Evolutionary conservation across 495 filamentous ascomycete species (phyloP).

Genomic region (Beverwykella pulmonaria): DNA sequence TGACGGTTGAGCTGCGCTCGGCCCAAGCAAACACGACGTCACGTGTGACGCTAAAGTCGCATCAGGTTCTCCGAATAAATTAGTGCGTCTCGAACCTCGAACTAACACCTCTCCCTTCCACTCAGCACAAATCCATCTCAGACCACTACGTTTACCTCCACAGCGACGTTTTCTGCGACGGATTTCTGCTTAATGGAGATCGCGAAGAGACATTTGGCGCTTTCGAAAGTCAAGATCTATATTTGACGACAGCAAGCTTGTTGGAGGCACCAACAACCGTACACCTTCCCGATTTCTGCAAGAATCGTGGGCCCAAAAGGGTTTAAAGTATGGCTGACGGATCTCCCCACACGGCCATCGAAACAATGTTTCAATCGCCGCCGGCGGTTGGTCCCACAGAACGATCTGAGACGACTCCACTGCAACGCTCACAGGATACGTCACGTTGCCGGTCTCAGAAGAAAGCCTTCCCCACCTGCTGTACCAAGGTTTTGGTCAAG

Average conservation of each 20-base stretch:
- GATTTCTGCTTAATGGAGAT: no score
- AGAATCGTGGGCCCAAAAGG: no score
- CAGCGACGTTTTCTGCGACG: no score
- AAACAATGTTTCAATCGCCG: slow-evolving; percentile 8
- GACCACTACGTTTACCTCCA: no score
- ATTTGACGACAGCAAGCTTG: no score
- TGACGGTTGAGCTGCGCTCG: not conserved
- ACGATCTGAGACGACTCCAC: not conserved
- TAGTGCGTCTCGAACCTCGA: no score
- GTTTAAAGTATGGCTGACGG: not conserved
- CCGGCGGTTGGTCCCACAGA: not conserved
- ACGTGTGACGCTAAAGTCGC: not conserved
- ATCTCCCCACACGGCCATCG: not conserved
- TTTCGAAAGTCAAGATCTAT: no score
- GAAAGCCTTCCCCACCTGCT: slow-evolving; percentile 2
- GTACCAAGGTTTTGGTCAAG: slow-evolving; percentile 12
- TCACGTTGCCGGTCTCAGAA: slow-evolving; percentile 5
- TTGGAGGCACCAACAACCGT: no score
- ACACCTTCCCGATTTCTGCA: no score
- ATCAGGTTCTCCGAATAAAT: not conserved
- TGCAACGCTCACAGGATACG: not conserved
- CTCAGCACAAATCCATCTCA: no score
- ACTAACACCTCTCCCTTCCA: no score
- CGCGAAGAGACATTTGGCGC: no score
- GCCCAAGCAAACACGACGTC: not conserved